These are phyloP conservation scores for Collybia mongolica DNA, from an alignment of 768 basidiomycete species.

Conservation along the genomic window DNA sequence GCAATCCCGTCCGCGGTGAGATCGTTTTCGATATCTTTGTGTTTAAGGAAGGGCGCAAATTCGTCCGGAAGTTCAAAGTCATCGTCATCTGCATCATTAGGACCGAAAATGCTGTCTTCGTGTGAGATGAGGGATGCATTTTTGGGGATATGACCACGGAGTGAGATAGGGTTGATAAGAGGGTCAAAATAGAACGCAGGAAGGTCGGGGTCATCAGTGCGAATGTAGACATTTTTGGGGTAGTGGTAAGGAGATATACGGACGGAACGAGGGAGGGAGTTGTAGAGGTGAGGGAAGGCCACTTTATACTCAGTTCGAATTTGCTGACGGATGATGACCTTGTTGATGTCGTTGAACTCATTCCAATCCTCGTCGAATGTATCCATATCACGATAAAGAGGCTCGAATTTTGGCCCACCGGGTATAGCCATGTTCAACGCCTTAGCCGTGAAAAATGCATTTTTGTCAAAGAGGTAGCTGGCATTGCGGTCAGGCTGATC, in stretches of 20 bases:
- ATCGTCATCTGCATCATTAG: constrained; percentile 81
- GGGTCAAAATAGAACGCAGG: constrained; percentile 99
- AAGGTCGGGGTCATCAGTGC: constrained; percentile 98
- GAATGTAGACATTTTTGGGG: constrained; percentile 98
- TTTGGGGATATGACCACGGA: constrained; percentile 83
- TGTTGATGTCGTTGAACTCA: constrained; percentile 99
- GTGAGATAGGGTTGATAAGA: constrained; percentile 94
- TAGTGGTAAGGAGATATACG: constrained; percentile 89
- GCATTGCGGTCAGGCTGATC: constrained; percentile 91
- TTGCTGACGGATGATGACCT: constrained; percentile 98
- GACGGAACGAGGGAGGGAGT: constrained; percentile 94
- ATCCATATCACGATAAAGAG: constrained; percentile 95
- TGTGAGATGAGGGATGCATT: constrained; percentile 81
- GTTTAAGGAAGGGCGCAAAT: constrained; percentile 76
- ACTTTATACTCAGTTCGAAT: constrained; percentile 99
- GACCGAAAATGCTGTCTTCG: constrained; percentile 91
- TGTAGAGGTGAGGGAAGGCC: constrained; percentile 98
- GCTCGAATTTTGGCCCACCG: constrained; percentile 98
- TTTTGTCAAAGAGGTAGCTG: constrained; percentile 95
- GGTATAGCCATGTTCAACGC: constrained; percentile 96
- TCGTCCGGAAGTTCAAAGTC: constrained; percentile 83
- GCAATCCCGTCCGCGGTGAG: constrained; percentile 96
- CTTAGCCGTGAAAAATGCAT: constrained; percentile 97
- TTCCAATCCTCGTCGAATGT: constrained; percentile 99
- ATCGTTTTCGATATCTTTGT: constrained; percentile 82